Evolutionary conservation across 192 early-diverging fungal species (phyloP).

Genomic region (Coemansia sp.): DNA sequence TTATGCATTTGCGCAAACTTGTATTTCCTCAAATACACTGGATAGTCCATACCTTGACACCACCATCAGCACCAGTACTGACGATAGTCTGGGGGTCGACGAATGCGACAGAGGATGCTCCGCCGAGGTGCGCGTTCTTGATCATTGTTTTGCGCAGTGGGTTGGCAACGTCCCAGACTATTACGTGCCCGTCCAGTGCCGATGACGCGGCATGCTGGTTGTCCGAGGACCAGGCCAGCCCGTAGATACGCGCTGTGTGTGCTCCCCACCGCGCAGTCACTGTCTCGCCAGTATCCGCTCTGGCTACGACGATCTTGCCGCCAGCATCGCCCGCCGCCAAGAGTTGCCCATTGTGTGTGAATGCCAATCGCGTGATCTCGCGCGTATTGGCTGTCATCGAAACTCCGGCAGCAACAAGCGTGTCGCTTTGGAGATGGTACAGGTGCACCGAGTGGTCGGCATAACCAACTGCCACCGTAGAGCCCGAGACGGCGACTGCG

Average conservation of each 20-base stretch:
- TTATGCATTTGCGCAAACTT: conserved; percentile 52
- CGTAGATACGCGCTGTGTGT: conserved; percentile 86
- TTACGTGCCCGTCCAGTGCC: conserved; percentile 88
- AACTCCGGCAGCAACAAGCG: conserved; percentile 30
- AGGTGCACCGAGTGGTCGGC: conserved; percentile 70
- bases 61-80: conserved; percentile 81
- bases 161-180: conserved; percentile 85
- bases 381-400: conserved; percentile 57
- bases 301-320: conserved; percentile 80
- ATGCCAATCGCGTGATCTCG: conserved; percentile 78
- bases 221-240: conserved; percentile 79
- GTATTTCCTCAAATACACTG: conserved; percentile 28
- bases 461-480: conserved; percentile 41
- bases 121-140: conserved; percentile 81
- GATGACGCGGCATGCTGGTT: conserved; percentile 76
- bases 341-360: conserved; percentile 73
- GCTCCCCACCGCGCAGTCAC: conserved; percentile 82
- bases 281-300: conserved; percentile 57
- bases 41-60: conserved; percentile 72
- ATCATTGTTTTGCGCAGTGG: conserved; percentile 79
- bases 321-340: conserved; percentile 82
- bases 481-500: conserved; percentile 19
- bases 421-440: conserved; percentile 56
- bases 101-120: conserved; percentile 75
- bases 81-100: conserved; percentile 69